These are phyloP conservation scores for Rosa hybrid DNA, from an alignment of 331 rosid species.

Conservation along the genomic window DNA sequence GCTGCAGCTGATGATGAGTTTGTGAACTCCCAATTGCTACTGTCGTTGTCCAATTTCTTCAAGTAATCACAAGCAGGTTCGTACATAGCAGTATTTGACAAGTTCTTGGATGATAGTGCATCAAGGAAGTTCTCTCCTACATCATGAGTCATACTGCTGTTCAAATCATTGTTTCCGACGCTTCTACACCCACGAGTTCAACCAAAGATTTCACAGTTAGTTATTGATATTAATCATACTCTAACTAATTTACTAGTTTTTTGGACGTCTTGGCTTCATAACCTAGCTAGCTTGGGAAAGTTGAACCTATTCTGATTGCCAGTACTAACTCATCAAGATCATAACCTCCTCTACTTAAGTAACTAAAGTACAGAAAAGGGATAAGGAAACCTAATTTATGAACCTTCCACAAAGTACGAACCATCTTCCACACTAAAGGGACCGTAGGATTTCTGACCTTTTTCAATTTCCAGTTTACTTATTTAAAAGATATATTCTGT, in stretches of 20 bases:
- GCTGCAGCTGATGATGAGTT: constrained; percentile 25
- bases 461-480: neutral
- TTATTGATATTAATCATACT: neutral
- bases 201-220: neutral
- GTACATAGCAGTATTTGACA: constrained; percentile 41
- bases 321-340: neutral
- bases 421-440: neutral
- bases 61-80: constrained; percentile 77
- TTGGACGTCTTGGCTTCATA: neutral
- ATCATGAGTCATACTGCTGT: constrained; percentile 40
- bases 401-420: neutral
- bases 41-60: constrained; percentile 63
- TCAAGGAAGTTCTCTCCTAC: constrained; percentile 65
- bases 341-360: neutral
- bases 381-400: neutral
- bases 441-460: neutral
- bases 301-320: neutral
- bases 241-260: neutral
- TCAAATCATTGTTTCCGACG: constrained; percentile 55
- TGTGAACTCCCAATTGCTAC: constrained; percentile 54
- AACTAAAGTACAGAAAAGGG: neutral
- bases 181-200: constrained; percentile 37
- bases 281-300: neutral
- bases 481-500: constrained; percentile 36
- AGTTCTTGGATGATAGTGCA: constrained; percentile 60